Evolutionary conservation across 768 basidiomycete species (phyloP).

Genomic region (Rubroboletus satanas): DNA sequence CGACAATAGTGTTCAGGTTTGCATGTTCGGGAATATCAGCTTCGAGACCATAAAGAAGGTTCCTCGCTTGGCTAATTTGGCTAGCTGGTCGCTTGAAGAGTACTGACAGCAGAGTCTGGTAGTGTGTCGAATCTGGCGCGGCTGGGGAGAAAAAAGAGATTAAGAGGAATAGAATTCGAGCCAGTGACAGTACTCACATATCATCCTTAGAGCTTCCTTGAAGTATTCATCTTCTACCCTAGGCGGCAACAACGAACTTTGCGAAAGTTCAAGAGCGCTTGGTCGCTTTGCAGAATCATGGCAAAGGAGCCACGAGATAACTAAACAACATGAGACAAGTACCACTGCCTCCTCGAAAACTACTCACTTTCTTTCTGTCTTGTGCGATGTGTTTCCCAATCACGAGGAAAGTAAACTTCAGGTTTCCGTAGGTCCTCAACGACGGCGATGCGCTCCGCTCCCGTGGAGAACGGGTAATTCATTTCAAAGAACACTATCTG

Average conservation of each 20-base stretch:
- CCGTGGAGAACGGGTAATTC: slow-evolving; percentile 82
- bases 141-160: slow-evolving; percentile 36
- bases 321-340: slow-evolving; percentile 34
- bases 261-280: slow-evolving; percentile 76
- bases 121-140: slow-evolving; percentile 77
- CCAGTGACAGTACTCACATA: slow-evolving; percentile 46
- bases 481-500: slow-evolving; percentile 98
- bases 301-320: slow-evolving; percentile 76
- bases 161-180: neutral
- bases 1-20: slow-evolving; percentile 67
- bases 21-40: slow-evolving; percentile 66
- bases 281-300: slow-evolving; percentile 80
- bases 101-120: slow-evolving; percentile 70
- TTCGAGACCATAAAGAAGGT: slow-evolving; percentile 72
- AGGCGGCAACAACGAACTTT: slow-evolving; percentile 72
- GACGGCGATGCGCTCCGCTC: slow-evolving; percentile 78
- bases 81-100: slow-evolving; percentile 73
- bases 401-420: slow-evolving; percentile 67
- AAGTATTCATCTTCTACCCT: slow-evolving; percentile 83
- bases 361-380: slow-evolving; percentile 68
- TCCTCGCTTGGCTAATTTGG: slow-evolving; percentile 56
- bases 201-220: slow-evolving; percentile 70
- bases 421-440: slow-evolving; percentile 75
- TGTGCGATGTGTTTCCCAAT: slow-evolving; percentile 61
- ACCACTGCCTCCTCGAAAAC: neutral